Evolutionary conservation across 148 eudicot species (phyloP).

Genomic region (Cornus florida): DNA sequence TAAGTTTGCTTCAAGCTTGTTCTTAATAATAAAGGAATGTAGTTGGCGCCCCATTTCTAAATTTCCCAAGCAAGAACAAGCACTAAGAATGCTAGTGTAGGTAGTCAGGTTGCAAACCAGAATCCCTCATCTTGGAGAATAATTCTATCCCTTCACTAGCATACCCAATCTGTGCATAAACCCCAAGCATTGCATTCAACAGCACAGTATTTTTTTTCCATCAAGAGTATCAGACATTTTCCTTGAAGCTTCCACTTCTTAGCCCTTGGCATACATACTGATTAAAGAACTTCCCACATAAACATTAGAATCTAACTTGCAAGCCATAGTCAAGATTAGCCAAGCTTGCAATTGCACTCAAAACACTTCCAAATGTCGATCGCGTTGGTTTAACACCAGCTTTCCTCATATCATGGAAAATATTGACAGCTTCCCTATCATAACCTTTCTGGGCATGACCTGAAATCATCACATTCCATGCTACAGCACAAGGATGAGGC

Average conservation of each 20-base stretch:
- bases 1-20: slow-evolving; percentile 52
- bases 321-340: slow-evolving; percentile 54
- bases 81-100: slow-evolving; percentile 84
- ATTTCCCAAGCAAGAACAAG: slow-evolving; percentile 66
- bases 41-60: slow-evolving; percentile 61
- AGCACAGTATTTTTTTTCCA: slow-evolving; percentile 71
- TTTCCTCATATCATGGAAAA: slow-evolving; percentile 62
- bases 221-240: slow-evolving; percentile 50
- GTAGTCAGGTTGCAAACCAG: slow-evolving; percentile 70
- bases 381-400: slow-evolving; percentile 60
- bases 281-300: slow-evolving; percentile 86
- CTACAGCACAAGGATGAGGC: slow-evolving; percentile 59
- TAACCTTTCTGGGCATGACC: slow-evolving; percentile 65
- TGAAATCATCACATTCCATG: slow-evolving; percentile 91
- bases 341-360: slow-evolving; percentile 72
- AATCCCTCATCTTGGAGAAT: slow-evolving; percentile 50
- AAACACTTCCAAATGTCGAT: slow-evolving; percentile 82
- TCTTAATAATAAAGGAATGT: slow-evolving; percentile 72
- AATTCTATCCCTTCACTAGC: slow-evolving; percentile 59
- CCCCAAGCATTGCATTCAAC: slow-evolving; percentile 91
- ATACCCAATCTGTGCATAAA: slow-evolving; percentile 73
- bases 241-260: slow-evolving; percentile 54
- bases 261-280: slow-evolving; percentile 86
- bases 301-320: slow-evolving; percentile 71
- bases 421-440: slow-evolving; percentile 50